phyloP scores from a whole-genome alignment of 2,329 filamentous ascomycete genomes.

The Graphium sp. region DNA sequence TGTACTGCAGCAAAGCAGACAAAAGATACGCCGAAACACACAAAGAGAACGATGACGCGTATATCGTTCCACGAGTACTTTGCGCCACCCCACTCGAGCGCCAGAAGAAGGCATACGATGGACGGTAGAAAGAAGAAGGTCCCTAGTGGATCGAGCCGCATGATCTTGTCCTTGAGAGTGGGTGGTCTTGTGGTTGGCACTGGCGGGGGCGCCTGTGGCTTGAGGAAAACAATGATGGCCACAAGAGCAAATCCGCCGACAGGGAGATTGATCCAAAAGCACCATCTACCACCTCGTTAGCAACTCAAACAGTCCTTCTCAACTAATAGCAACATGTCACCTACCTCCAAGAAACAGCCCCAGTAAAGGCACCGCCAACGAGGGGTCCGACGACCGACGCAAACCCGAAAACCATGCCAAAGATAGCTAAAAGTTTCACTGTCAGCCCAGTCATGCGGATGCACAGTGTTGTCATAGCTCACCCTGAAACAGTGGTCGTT shows the following conservation, averaged over 20 bases:
- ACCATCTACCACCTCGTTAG: conserved; percentile 20
- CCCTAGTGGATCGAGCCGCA: conserved; percentile 39
- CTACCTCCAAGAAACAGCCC: conserved; percentile 27
- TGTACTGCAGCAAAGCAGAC: conserved; percentile 33
- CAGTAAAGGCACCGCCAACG: conserved; percentile 34
- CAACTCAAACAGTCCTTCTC: neutral
- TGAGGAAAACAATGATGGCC: conserved; percentile 29
- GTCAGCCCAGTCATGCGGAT: neutral
- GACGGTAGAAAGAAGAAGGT: conserved; percentile 42
- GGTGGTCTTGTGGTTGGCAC: too few species aligned
- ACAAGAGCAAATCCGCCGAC: conserved; percentile 32
- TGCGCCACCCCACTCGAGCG: conserved; percentile 45
- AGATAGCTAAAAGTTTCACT: conserved; percentile 17
- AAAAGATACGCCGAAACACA: conserved; percentile 27
- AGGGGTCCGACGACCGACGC: conserved; percentile 35
- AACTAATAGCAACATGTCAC: conserved; percentile 1
- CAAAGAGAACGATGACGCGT: conserved; percentile 35
- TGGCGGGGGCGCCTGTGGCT: conserved; percentile 9
- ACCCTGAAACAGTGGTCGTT: conserved; percentile 41
- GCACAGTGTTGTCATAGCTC: conserved; percentile 4
- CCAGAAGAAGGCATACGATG: conserved; percentile 41
- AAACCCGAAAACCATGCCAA: conserved; percentile 37
- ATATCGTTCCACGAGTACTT: conserved; percentile 32
- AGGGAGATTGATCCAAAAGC: conserved; percentile 42
- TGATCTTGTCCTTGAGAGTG: conserved; percentile 25